phyloP scores from a whole-genome alignment of 176 grass and related monocot species.

The Ensete glaucum region DNA sequence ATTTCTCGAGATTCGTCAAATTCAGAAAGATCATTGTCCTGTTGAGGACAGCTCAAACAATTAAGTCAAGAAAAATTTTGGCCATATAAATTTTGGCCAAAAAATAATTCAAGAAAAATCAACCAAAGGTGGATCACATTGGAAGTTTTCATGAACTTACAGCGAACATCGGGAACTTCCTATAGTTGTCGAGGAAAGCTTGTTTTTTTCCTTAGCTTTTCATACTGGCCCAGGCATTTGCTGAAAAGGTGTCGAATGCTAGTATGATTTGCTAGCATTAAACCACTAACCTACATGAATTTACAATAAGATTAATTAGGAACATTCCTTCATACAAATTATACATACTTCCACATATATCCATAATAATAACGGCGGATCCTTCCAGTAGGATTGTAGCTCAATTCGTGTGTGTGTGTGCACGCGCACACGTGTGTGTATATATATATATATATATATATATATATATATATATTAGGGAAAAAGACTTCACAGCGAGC shows the following conservation, averaged over 20 bases:
- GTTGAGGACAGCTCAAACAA: conserved; percentile 1
- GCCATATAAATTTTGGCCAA: too few relatives aligned
- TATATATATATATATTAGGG: too few relatives aligned
- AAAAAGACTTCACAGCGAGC: neutral
- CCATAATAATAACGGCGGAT: too few relatives aligned
- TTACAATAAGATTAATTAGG: neutral
- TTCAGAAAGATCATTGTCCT: conserved; percentile 98
- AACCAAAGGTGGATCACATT: neutral
- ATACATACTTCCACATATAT: too few relatives aligned
- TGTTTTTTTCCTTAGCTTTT: conserved; percentile 91
- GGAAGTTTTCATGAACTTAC: conserved; percentile 27
- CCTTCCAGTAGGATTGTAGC: too few relatives aligned
- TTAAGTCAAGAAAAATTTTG: too few relatives aligned
- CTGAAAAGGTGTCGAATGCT: conserved; percentile 89
- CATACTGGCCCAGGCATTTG: conserved; percentile 81
- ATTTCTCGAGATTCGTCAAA: conserved; percentile 97
- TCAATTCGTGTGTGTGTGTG: too few relatives aligned
- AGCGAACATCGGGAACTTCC: conserved; percentile 89
- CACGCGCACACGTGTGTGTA: too few relatives aligned
- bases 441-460: too few relatives aligned
- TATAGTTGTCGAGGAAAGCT: conserved; percentile 92
- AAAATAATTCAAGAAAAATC: too few relatives aligned
- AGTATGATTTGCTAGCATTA: conserved; percentile 96
- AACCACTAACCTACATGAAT: conserved; percentile 64
- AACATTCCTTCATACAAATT: too few relatives aligned